A percentile compares a stretch with the other conserved stretches of the same genome.
Evolutionary conservation across 2,329 filamentous ascomycete species (phyloP).

Genomic region (Myriosclerotinia curreyana): DNA sequence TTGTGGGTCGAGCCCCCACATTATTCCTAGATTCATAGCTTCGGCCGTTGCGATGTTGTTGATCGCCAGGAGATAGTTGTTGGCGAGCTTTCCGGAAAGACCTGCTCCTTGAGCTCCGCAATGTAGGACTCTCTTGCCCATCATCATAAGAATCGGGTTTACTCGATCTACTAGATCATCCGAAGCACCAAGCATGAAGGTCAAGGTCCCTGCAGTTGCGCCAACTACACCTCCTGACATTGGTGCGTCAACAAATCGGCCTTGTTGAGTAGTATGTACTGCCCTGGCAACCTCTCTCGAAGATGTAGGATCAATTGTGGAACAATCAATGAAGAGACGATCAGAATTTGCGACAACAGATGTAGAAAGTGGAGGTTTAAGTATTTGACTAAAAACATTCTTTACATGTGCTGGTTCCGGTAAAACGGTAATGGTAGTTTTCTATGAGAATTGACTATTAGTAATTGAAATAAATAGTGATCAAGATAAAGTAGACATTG

Average conservation of each 20-base stretch:
- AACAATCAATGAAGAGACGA: constrained; percentile 90
- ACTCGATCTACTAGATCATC: constrained; percentile 59
- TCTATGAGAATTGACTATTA: constrained; percentile 49
- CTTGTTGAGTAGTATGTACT: constrained; percentile 64
- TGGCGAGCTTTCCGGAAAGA: constrained; percentile 87
- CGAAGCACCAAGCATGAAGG: constrained; percentile 88
- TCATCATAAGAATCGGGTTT: constrained; percentile 67
- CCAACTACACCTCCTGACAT: constrained; percentile 97
- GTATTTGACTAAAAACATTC: constrained; percentile 74
- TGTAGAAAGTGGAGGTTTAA: constrained; percentile 55
- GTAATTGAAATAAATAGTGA: neutral
- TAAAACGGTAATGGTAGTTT: constrained; percentile 82
- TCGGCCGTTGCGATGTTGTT: constrained; percentile 72
- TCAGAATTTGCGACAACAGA: constrained; percentile 50
- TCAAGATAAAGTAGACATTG: neutral
- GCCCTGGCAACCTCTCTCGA: constrained; percentile 73
- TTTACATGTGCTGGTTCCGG: constrained; percentile 88
- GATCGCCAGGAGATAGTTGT: constrained; percentile 93
- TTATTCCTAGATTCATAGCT: constrained; percentile 57
- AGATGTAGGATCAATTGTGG: constrained; percentile 88
- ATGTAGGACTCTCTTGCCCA: constrained; percentile 85
- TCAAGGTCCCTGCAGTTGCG: constrained; percentile 79
- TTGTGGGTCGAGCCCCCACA: constrained; percentile 52
- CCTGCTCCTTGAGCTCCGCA: constrained; percentile 83
- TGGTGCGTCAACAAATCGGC: constrained; percentile 86